A percentile compares a stretch with the other conserved stretches of the same genome.
Conservation (phyloP, 139 green algal genomes). For the Yamagishiella unicocca region DNA sequence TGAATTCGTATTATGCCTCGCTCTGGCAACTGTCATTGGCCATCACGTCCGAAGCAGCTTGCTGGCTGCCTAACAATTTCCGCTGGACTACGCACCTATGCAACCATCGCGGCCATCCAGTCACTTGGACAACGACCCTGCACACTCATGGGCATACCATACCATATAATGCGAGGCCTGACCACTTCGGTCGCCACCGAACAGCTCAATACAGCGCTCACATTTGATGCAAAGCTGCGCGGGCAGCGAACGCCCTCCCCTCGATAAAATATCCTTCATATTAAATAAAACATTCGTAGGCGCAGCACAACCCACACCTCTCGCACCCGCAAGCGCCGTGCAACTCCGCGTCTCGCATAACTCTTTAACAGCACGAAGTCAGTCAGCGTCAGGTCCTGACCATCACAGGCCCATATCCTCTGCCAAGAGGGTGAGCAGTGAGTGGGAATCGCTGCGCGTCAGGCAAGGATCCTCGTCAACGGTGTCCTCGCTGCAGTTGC, state of each 20-base stretch:
- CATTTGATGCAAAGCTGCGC: not conserved
- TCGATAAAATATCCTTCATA: conserved; percentile 18
- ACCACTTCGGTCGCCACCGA: too few relatives aligned
- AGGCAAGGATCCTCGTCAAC: not conserved
- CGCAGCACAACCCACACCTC: too few relatives aligned
- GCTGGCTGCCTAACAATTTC: too few relatives aligned
- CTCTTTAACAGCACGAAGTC: too few relatives aligned
- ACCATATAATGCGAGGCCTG: too few relatives aligned
- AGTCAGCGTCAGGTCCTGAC: too few relatives aligned
- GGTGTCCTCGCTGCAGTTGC: conserved; percentile 23
- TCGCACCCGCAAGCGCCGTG: too few relatives aligned
- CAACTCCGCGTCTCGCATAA: too few relatives aligned
- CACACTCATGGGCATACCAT: not conserved
- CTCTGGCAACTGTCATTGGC: not conserved
- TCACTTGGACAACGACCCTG: too few relatives aligned
- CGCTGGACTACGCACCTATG: too few relatives aligned
- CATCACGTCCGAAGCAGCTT: not conserved
- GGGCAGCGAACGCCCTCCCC: not conserved
- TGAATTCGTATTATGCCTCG: not conserved
- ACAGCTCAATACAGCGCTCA: not conserved
- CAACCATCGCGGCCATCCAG: too few relatives aligned
- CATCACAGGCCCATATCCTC: not conserved
- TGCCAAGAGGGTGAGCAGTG: not conserved
- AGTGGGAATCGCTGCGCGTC: conserved; percentile 18
- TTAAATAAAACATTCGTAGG: too few relatives aligned